phyloP scores from a whole-genome alignment of 805 yeast genomes.

The Kodamaea restingae region DNA sequence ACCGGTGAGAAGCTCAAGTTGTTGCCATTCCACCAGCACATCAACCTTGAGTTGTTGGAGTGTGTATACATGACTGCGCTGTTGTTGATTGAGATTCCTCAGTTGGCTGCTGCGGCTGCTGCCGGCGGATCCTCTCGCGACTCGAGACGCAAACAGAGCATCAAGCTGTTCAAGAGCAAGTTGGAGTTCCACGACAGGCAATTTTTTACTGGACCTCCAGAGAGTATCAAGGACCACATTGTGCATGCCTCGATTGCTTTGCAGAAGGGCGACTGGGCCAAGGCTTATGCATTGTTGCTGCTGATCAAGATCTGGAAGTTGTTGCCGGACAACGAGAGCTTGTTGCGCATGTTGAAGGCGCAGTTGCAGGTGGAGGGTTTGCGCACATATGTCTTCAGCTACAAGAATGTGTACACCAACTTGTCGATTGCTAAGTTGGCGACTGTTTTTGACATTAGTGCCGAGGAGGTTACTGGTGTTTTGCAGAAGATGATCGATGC shows the following conservation, averaged over 20 bases:
- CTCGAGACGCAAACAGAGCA: slow-evolving; percentile 49
- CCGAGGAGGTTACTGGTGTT: slow-evolving; percentile 53
- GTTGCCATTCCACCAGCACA: slow-evolving; percentile 97
- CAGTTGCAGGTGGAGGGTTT: slow-evolving; percentile 88
- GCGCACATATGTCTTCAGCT: slow-evolving; percentile 87
- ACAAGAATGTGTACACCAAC: slow-evolving; percentile 70
- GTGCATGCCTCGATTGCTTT: slow-evolving; percentile 88
- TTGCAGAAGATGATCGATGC: slow-evolving; percentile 71
- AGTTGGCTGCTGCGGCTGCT: slow-evolving; percentile 58
- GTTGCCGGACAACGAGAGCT: slow-evolving; percentile 62
- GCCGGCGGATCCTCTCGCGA: slow-evolving; percentile 58
- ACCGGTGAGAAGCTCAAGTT: slow-evolving; percentile 71
- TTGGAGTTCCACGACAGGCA: slow-evolving; percentile 92
- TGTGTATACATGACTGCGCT: slow-evolving; percentile 90
- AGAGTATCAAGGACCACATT: slow-evolving; percentile 88
- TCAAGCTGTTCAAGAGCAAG: slow-evolving; percentile 86
- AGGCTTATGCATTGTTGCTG: slow-evolving; percentile 65
- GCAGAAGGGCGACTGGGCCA: slow-evolving; percentile 86
- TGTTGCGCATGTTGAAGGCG: slow-evolving; percentile 66
- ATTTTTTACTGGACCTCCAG: slow-evolving; percentile 96
- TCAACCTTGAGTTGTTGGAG: slow-evolving; percentile 90
- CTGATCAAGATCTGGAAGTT: slow-evolving; percentile 84
- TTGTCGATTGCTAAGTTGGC: slow-evolving; percentile 67
- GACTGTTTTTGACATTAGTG: slow-evolving; percentile 59
- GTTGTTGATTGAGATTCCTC: slow-evolving; percentile 86